Evolutionary conservation across 176 grass and related monocot genomes (phyloP).

Genomic region (Bolboschoenus planiculmis): DNA sequence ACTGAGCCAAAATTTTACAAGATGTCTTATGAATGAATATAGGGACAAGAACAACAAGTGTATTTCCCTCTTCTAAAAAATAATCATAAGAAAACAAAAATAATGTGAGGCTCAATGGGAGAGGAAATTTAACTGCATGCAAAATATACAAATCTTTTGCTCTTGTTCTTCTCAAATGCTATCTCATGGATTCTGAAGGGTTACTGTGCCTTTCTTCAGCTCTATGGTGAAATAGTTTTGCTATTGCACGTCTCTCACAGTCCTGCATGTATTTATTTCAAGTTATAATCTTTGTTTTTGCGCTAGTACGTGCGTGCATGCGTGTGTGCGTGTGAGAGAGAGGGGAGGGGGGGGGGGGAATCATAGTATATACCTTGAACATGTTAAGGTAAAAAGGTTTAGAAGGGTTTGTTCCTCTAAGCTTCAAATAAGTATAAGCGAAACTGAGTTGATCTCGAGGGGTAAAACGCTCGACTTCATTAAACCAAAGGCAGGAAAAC

Average conservation of each 20-base stretch:
- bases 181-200: slow-evolving; percentile 29
- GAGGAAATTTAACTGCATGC: not conserved
- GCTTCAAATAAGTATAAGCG: slow-evolving; percentile 98
- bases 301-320: no score
- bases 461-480: slow-evolving; percentile 94
- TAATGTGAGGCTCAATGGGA: not conserved
- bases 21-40: slow-evolving; percentile 19
- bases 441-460: slow-evolving; percentile 97
- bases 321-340: not conserved
- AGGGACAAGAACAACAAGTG: not conserved
- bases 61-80: slow-evolving; percentile 15
- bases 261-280: slow-evolving; percentile 48
- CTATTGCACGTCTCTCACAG: slow-evolving; percentile 91
- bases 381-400: slow-evolving; percentile 78
- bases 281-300: not conserved
- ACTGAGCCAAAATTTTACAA: slow-evolving; percentile 29
- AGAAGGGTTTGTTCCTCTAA: slow-evolving; percentile 71
- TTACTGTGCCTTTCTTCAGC: slow-evolving; percentile 74
- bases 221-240: slow-evolving; percentile 96
- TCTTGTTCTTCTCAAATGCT: not conserved
- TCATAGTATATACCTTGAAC: slow-evolving; percentile 64
- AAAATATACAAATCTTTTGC: slow-evolving; percentile 8
- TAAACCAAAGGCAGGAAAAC: slow-evolving; percentile 96
- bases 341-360: not conserved
- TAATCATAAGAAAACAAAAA: not conserved